phyloP scores from a whole-genome alignment of 208 protist species.

The Leishmania guyanensis region DNA sequence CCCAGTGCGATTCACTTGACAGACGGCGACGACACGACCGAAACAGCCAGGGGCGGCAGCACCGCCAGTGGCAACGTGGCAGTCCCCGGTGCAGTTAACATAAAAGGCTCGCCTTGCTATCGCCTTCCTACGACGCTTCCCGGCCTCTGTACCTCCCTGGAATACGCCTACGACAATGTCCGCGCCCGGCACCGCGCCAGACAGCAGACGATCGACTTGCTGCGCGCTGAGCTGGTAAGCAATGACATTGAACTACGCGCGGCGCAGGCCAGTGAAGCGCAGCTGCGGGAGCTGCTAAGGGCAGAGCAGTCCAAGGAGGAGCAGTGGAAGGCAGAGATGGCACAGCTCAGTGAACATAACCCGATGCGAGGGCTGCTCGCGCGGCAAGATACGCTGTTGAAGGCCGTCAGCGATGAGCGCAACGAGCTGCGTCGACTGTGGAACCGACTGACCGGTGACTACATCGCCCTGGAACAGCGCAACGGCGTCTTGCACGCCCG shows the following conservation, averaged over 20 bases:
- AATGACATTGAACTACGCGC: constrained; percentile 30
- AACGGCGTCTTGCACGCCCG: constrained; percentile 78
- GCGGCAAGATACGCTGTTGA: constrained; percentile 52
- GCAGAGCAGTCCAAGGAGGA: constrained; percentile 35
- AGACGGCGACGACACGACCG: not conserved
- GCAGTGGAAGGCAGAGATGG: constrained; percentile 42
- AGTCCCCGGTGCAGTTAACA: not conserved
- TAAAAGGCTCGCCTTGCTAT: not conserved
- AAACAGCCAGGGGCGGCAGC: not conserved
- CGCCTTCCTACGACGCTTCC: constrained; percentile 31
- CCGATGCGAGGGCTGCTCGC: constrained; percentile 62
- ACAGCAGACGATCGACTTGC: constrained; percentile 22
- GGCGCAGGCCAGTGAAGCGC: constrained; percentile 31
- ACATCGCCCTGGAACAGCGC: constrained; percentile 66
- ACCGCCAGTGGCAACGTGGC: not conserved
- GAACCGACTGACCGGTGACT: constrained; percentile 60
- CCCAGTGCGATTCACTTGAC: not conserved
- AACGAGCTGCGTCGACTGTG: constrained; percentile 54
- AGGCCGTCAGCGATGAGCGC: constrained; percentile 57
- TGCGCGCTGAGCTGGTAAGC: constrained; percentile 20
- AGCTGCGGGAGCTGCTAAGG: constrained; percentile 40
- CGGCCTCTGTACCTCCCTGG: constrained; percentile 31
- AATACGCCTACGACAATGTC: constrained; percentile 31
- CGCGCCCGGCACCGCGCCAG: constrained; percentile 18
- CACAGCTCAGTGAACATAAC: constrained; percentile 40